These are phyloP conservation scores for Xylaria palmicola DNA, from an alignment of 495 filamentous ascomycete genomes.

Conservation along the genomic window DNA sequence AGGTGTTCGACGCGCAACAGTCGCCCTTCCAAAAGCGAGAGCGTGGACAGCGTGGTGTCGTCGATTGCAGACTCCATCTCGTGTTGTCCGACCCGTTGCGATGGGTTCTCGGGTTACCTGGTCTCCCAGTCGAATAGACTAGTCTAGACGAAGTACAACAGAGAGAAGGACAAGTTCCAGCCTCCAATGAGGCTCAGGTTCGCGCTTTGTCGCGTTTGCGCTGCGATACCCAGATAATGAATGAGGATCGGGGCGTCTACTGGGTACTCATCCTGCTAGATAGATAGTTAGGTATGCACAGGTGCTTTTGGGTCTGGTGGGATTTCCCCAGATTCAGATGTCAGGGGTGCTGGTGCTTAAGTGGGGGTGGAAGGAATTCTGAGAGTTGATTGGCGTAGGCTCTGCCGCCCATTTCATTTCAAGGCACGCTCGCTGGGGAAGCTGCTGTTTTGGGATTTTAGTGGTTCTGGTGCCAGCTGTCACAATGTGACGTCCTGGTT, in stretches of 20 bases:
- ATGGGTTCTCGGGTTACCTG: background rate
- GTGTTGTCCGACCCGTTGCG: constrained; percentile 12
- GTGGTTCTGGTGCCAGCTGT: constrained; percentile 17
- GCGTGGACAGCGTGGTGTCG: constrained; percentile 58
- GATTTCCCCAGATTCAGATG: constrained; percentile 4
- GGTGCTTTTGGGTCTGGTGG: background rate
- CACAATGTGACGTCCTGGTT: too few relatives aligned
- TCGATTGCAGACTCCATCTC: constrained; percentile 50
- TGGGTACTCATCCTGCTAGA: background rate
- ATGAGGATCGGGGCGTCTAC: too few relatives aligned
- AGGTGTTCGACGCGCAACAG: constrained; percentile 72
- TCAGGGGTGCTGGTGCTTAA: background rate
- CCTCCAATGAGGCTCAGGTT: too few relatives aligned
- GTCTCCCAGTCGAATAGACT: background rate
- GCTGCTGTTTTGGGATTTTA: background rate
- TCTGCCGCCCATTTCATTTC: background rate
- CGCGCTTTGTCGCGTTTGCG: too few relatives aligned
- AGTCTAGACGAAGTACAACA: background rate
- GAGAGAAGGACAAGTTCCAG: background rate
- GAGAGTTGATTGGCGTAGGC: background rate
- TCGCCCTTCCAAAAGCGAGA: constrained; percentile 75
- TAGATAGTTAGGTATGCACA: background rate
- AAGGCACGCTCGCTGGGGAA: background rate
- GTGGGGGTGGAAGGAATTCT: background rate
- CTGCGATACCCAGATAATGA: too few relatives aligned